Evolutionary conservation across 2,329 filamentous ascomycete species (phyloP), one percentile per base, ranked within the genome.

Genomic region (Venturia effusa): DNA sequence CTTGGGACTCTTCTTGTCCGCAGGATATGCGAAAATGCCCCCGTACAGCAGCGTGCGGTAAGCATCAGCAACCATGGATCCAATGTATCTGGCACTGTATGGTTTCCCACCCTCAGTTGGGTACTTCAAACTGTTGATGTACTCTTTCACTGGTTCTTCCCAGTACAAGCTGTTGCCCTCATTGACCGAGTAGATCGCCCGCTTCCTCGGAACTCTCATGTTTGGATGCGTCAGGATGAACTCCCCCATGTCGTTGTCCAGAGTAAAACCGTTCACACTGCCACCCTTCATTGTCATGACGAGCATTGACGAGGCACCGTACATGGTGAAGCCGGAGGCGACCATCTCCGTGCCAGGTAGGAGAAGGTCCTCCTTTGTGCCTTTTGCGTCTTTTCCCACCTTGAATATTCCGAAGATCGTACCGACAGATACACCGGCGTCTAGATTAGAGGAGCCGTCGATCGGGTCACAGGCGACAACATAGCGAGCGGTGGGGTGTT

Each of bases 261-360:
- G 86, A 32, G 94, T 99, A 83, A 99, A 99, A 71, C 94, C 94
- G 78, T 97, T 97, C 77, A 99, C 94, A 67, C 79, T 84, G 68
- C 92, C 90, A 69, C 87, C 90, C 78, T 88, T 90, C 92, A 97
- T 97, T 69, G 94, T 99, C 74, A 99, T 89, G 71, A 99, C 94
- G 57, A 99, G 83, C 80, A 97, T 93, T 4, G 94, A 87, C 3
- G 92, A 97, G 69, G 94, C 94, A 73, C 94, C 94, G 79, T 99
- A 99, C 94, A 99, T 99, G 77, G 94, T 99, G 83, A 99, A 99
- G n/a, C 94, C 94, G 27, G 90, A 88, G 41, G 94, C 93, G 24
- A 97, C 84, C 68, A 97, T 85, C 77, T 97, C 92, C 1, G 89
- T 93, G 64, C 94, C 94, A 0, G 94, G 89, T 76, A 87, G 87